phyloP scores from a whole-genome alignment of 352 stramenopile species.

The Blastocystis sp. region DNA sequence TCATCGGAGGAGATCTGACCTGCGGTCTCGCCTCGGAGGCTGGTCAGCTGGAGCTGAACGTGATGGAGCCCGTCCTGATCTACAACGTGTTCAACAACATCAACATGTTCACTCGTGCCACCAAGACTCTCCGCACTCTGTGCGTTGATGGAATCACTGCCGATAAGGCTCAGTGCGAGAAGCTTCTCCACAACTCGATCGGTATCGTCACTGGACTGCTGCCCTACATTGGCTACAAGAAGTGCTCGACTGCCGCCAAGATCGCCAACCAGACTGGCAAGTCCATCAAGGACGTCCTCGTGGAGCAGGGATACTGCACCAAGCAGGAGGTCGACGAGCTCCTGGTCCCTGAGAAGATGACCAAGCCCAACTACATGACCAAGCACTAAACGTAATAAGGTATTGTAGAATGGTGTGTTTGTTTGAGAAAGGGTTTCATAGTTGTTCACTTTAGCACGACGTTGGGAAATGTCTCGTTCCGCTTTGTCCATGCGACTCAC shows the following conservation, averaged over 20 bases:
- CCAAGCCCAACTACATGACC: slow-evolving; percentile 49
- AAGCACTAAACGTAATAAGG: background rate
- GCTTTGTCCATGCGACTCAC: background rate
- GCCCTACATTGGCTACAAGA: slow-evolving; percentile 53
- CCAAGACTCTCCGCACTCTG: slow-evolving; percentile 41
- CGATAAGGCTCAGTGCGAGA: slow-evolving; percentile 43
- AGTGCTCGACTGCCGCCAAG: slow-evolving; percentile 24
- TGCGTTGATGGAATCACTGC: slow-evolving; percentile 38
- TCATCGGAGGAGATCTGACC: slow-evolving; percentile 37
- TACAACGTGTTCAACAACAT: slow-evolving; percentile 47
- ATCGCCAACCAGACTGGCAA: slow-evolving; percentile 50
- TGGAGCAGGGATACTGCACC: slow-evolving; percentile 33
- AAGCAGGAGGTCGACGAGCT: slow-evolving; percentile 46
- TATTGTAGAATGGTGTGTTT: background rate
- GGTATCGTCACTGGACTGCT: slow-evolving; percentile 43
- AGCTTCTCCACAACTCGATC: slow-evolving; percentile 49
- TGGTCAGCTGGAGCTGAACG: slow-evolving; percentile 18
- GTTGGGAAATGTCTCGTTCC: background rate
- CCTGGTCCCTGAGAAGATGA: slow-evolving; percentile 51
- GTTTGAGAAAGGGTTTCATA: background rate
- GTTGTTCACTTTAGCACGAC: background rate
- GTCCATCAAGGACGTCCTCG: slow-evolving; percentile 26
- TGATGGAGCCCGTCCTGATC: slow-evolving; percentile 12
- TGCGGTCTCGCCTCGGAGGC: slow-evolving; percentile 12
- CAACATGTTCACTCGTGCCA: slow-evolving; percentile 50